These are phyloP conservation scores for Elongisporangium prolatum DNA, from an alignment of 352 stramenopile genomes.

Conservation along the genomic window DNA sequence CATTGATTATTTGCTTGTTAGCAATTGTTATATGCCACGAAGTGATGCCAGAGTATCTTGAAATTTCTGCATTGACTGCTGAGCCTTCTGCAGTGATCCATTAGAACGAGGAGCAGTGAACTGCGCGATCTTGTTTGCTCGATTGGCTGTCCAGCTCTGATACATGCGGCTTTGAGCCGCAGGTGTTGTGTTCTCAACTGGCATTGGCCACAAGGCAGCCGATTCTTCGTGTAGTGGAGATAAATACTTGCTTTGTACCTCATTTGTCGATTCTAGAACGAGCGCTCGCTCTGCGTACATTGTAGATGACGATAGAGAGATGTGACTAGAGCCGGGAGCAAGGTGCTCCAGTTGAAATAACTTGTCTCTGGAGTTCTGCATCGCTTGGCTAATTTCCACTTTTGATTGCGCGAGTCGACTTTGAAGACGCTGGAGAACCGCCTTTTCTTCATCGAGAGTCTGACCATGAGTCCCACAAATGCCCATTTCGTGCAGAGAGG, in stretches of 20 bases:
- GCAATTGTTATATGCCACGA: slow-evolving; percentile 4
- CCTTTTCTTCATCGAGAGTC: slow-evolving; percentile 21
- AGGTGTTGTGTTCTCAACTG: slow-evolving; percentile 2
- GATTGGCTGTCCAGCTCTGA: slow-evolving; percentile 18
- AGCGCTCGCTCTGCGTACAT: slow-evolving; percentile 7
- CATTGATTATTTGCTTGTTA: too few species aligned
- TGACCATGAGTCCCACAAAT: slow-evolving; percentile 15
- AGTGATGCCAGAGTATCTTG: slow-evolving; percentile 27
- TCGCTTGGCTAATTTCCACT: slow-evolving; percentile 18
- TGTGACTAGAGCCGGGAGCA: slow-evolving; percentile 2
- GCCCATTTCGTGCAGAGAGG: slow-evolving; percentile 34
- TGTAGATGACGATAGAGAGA: slow-evolving; percentile 4
- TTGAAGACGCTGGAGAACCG: slow-evolving; percentile 14
- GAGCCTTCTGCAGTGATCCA: slow-evolving; percentile 15
- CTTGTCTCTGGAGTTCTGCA: slow-evolving; percentile 15
- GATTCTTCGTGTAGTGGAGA: background rate
- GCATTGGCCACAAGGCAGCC: background rate
- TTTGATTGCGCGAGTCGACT: slow-evolving; percentile 10
- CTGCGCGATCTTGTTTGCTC: slow-evolving; percentile 14
- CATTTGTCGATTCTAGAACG: slow-evolving; percentile 20
- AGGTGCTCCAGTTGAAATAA: slow-evolving; percentile 13
- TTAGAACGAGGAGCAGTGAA: slow-evolving; percentile 14
- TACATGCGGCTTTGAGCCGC: slow-evolving; percentile 25
- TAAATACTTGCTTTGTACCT: slow-evolving; percentile 12
- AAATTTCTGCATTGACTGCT: slow-evolving; percentile 43